Percentiles rank a stretch among this genome's conserved stretches.
Evolutionary conservation across 1,284 basidiomycete species (phyloP).

Genomic region (Sphaerobolus stellatus): DNA sequence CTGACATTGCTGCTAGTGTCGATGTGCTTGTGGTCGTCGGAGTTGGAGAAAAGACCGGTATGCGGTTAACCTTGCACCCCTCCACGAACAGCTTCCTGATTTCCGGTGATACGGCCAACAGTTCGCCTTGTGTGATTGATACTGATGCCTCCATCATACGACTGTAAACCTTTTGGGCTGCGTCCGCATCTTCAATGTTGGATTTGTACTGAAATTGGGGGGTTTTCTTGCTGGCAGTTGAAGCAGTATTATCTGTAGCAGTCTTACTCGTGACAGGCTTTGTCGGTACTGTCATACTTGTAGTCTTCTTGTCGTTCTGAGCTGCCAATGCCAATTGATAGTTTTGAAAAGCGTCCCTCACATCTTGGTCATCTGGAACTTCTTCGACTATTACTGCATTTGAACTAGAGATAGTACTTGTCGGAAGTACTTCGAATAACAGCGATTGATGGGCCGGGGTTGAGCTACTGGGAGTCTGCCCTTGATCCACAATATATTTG

Average conservation of each 20-base stretch:
- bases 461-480: neutral
- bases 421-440: neutral
- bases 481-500: neutral
- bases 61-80: conserved; percentile 2
- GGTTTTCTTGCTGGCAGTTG: no score
- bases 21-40: neutral
- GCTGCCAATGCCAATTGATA: neutral
- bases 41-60: neutral
- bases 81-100: neutral
- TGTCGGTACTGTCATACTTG: neutral
- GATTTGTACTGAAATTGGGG: neutral
- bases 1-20: neutral
- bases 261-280: neutral
- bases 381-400: conserved; percentile 17
- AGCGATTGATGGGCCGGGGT: neutral
- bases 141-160: neutral
- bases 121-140: neutral
- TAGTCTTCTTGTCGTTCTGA: neutral
- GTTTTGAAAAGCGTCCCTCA: neutral
- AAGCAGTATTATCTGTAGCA: no score
- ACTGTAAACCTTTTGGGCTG: neutral
- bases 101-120: conserved; percentile 1
- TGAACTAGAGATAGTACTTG: neutral
- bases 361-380: neutral
- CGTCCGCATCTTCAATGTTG: neutral